These are phyloP conservation scores for Boletus subluridellus DNA, from an alignment of 1,284 basidiomycete species.

Conservation along the genomic window DNA sequence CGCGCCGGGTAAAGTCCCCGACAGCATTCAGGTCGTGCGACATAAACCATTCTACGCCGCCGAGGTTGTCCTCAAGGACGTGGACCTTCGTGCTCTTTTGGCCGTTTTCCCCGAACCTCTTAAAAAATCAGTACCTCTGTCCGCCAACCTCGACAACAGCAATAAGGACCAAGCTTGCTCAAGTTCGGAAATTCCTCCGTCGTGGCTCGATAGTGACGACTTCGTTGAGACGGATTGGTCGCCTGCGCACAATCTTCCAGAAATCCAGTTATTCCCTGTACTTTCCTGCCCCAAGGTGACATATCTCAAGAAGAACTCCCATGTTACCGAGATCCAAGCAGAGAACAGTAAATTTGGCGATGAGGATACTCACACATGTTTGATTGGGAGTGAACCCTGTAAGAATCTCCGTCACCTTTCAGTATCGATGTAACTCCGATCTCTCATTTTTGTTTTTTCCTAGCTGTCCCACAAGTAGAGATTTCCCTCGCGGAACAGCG, in stretches of 20 bases:
- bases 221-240: conserved; percentile 79
- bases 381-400: conserved; percentile 76
- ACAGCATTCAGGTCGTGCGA: conserved; percentile 53
- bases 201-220: conserved; percentile 82
- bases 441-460: not conserved
- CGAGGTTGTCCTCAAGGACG: conserved; percentile 76
- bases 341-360: conserved; percentile 80
- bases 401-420: conserved; percentile 28
- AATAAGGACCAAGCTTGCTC: conserved; percentile 27
- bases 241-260: conserved; percentile 50
- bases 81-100: conserved; percentile 77
- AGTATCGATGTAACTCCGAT: not conserved
- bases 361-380: conserved; percentile 84
- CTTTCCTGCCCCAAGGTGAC: conserved; percentile 81
- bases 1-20: conserved; percentile 46
- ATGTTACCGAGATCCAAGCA: conserved; percentile 38
- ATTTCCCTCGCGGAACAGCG: conserved; percentile 60
- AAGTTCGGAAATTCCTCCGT: conserved; percentile 38
- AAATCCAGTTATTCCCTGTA: conserved; percentile 68
- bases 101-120: conserved; percentile 75
- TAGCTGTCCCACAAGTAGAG: conserved; percentile 71
- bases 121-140: conserved; percentile 54
- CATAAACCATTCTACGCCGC: conserved; percentile 94
- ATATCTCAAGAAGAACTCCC: conserved; percentile 70
- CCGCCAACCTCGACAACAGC: conserved; percentile 24